These are phyloP conservation scores for Hevea brasiliensis DNA, from an alignment of 345 rosid genomes.

Conservation along the genomic window DNA sequence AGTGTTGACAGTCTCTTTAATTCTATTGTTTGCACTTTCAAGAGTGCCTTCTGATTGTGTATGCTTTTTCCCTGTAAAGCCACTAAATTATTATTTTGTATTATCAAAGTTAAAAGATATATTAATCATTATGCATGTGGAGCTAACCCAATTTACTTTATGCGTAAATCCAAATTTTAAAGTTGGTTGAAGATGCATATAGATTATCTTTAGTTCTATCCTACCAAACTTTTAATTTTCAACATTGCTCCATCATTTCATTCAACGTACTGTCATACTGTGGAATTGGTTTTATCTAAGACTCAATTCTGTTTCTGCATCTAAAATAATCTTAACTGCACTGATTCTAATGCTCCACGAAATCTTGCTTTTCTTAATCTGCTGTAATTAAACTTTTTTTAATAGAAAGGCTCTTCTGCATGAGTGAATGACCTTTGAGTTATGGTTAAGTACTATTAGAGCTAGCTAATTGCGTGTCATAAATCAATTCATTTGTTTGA, in stretches of 20 bases:
- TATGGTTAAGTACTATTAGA: conserved; percentile 9
- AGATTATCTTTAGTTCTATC: conserved; percentile 13
- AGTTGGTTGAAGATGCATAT: conserved; percentile 18
- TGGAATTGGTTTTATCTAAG: conserved; percentile 48
- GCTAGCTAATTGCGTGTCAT: conserved; percentile 9
- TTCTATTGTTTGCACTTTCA: conserved; percentile 2
- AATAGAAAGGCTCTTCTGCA: background rate
- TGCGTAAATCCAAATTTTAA: conserved; percentile 4
- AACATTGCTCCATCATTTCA: conserved; percentile 25
- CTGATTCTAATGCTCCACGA: conserved; percentile 1
- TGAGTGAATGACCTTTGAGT: conserved; percentile 11
- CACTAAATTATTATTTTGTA: background rate
- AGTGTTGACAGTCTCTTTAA: background rate
- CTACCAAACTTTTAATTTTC: conserved; percentile 26
- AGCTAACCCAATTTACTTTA: background rate
- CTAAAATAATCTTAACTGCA: background rate
- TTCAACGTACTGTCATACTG: conserved; percentile 31
- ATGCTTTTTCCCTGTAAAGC: conserved; percentile 6
- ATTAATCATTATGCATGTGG: background rate
- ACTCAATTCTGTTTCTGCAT: conserved; percentile 12
- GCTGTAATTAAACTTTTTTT: background rate
- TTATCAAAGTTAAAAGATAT: background rate
- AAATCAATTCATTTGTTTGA: too few species aligned
- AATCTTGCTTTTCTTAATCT: background rate
- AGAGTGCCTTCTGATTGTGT: conserved; percentile 12